These are phyloP conservation scores for Solanum megistacrolobum DNA, from an alignment of 257 asterid species.

Conservation along the genomic window DNA sequence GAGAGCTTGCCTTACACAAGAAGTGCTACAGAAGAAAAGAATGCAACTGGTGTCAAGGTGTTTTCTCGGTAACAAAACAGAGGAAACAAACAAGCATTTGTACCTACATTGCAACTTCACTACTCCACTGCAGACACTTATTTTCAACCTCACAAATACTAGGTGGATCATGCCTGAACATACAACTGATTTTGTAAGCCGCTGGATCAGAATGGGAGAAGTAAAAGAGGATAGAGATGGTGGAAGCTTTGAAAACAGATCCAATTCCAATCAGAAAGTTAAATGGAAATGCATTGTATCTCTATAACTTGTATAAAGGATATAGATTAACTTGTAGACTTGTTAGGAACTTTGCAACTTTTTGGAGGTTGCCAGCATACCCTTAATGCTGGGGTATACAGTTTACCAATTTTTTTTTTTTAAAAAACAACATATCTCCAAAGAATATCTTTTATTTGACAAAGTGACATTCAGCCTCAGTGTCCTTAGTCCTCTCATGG, in stretches of 20 bases:
- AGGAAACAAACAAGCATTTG: not conserved
- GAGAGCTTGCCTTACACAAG: not conserved
- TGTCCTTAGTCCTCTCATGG: not conserved
- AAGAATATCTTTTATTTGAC: not conserved
- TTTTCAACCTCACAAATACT: not conserved
- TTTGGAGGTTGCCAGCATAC: not conserved
- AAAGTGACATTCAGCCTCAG: not conserved
- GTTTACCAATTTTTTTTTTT: not conserved
- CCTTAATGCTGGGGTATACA: not conserved
- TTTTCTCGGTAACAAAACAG: not conserved
- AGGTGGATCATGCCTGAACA: not conserved
- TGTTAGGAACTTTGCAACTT: not conserved
- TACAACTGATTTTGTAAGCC: not conserved
- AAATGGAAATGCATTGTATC: not conserved
- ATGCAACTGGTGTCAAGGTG: not conserved
- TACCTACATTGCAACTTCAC: not conserved
- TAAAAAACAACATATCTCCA: not conserved
- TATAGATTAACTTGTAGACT: not conserved
- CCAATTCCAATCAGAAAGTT: not conserved
- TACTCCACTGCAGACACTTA: not conserved
- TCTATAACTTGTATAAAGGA: not conserved
- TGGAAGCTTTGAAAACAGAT: not conserved
- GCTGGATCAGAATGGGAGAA: not conserved
- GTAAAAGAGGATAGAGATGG: not conserved
- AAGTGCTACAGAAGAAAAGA: not conserved